phyloP scores from a whole-genome alignment of 768 basidiomycete species.

The Tricholoma hemisulphureum region DNA sequence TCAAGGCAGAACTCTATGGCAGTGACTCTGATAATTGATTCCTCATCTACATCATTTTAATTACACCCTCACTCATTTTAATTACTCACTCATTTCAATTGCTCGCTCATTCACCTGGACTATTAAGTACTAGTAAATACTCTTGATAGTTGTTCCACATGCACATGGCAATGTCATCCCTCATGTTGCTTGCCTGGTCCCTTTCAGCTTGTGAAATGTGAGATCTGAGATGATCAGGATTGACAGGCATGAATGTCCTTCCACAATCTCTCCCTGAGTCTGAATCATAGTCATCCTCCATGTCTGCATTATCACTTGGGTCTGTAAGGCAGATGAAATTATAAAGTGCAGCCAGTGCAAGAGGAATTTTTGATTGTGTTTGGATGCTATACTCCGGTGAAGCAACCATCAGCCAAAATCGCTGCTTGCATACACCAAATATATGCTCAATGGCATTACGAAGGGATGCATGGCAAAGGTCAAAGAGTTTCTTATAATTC shows the following conservation, averaged over 20 bases:
- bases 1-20: constrained; percentile 8
- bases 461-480: constrained; percentile 38
- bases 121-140: background rate
- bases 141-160: constrained; percentile 18
- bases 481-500: constrained; percentile 40
- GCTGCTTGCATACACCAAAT: constrained; percentile 24
- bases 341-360: constrained; percentile 24
- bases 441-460: constrained; percentile 38
- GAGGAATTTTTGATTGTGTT: constrained; percentile 23
- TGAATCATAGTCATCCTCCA: constrained; percentile 2
- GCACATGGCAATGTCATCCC: too few species aligned
- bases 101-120: background rate
- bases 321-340: constrained; percentile 29
- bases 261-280: background rate
- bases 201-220: constrained; percentile 19
- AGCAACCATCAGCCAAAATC: constrained; percentile 17
- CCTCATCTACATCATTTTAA: background rate
- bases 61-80: constrained; percentile 14
- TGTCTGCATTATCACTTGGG: constrained; percentile 8
- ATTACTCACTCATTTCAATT: background rate
- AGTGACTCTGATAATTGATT: background rate
- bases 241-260: background rate
- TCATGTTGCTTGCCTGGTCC: constrained; percentile 9
- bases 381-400: constrained; percentile 10
- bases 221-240: constrained; percentile 6